Conservation (phyloP, 1,284 basidiomycete genomes). For the Anthracocystis panici-leucophaei region DNA sequence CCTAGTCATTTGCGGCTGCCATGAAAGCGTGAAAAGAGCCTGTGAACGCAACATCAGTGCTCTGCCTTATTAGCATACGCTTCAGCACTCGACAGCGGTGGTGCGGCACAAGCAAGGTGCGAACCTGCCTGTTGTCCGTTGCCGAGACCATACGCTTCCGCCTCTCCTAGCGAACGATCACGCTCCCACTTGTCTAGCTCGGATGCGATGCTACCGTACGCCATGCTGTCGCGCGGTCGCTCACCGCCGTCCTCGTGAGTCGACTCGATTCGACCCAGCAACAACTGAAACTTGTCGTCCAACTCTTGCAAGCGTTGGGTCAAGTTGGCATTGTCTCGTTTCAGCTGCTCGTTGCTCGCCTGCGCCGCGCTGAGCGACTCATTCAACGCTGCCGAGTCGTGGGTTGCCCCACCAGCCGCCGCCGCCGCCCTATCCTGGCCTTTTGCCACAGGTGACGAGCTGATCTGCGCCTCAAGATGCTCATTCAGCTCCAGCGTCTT, state of each 20-base stretch:
- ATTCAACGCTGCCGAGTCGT: slow-evolving; percentile 21
- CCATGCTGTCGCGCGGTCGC: slow-evolving; percentile 42
- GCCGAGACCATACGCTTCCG: slow-evolving; percentile 17
- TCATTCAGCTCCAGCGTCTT: slow-evolving; percentile 57
- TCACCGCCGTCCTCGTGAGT: slow-evolving; percentile 46
- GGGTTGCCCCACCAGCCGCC: slow-evolving; percentile 1
- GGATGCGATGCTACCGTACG: slow-evolving; percentile 58
- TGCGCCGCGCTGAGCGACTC: slow-evolving; percentile 38
- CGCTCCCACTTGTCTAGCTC: slow-evolving; percentile 66
- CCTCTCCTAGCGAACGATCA: slow-evolving; percentile 31
- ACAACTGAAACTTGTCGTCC: slow-evolving; percentile 61
- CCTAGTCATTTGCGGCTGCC: background rate
- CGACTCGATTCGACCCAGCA: slow-evolving; percentile 57
- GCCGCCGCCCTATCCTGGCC: slow-evolving; percentile 7
- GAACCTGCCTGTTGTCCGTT: background rate
- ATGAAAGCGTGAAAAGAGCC: background rate
- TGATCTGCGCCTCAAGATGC: slow-evolving; percentile 50
- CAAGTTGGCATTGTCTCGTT: slow-evolving; percentile 52
- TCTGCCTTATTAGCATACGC: slow-evolving; percentile 31
- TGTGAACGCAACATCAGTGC: slow-evolving; percentile 2
- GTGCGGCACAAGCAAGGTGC: slow-evolving; percentile 1
- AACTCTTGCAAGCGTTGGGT: slow-evolving; percentile 56
- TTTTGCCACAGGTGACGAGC: slow-evolving; percentile 3
- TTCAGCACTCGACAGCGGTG: slow-evolving; percentile 40
- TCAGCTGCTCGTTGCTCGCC: slow-evolving; percentile 56